phyloP scores from a whole-genome alignment of 1,284 basidiomycete species.

The Amylostereum chailletii region DNA sequence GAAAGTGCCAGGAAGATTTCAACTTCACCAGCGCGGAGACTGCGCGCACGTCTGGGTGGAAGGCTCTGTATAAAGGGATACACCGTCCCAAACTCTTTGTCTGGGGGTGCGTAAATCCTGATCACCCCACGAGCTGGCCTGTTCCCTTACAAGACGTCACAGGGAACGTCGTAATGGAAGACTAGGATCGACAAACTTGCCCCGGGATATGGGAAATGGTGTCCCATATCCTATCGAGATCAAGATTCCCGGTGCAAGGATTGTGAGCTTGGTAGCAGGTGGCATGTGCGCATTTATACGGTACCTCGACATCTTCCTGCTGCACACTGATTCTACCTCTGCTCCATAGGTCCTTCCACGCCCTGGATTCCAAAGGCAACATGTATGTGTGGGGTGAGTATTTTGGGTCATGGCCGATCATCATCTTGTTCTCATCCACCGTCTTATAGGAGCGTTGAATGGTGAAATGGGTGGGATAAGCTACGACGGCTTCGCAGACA shows the following conservation, averaged over 20 bases:
- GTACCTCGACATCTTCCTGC: not conserved
- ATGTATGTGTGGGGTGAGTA: conserved; percentile 77
- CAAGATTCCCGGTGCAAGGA: conserved; percentile 45
- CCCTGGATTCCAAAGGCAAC: conserved; percentile 63
- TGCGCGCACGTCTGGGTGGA: conserved; percentile 68
- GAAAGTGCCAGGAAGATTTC: conserved; percentile 64
- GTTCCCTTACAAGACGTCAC: conserved; percentile 1
- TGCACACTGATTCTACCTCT: conserved; percentile 1
- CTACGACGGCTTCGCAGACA: conserved; percentile 48
- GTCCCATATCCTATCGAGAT: conserved; percentile 59
- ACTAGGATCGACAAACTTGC: conserved; percentile 40
- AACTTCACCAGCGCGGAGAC: conserved; percentile 65
- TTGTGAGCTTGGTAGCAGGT: conserved; percentile 69
- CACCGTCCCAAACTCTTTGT: conserved; percentile 54
- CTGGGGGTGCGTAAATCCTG: conserved; percentile 58
- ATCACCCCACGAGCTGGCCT: not conserved
- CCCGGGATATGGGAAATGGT: conserved; percentile 28
- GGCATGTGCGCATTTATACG: conserved; percentile 54
- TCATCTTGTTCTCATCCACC: conserved; percentile 1
- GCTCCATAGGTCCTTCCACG: conserved; percentile 64
- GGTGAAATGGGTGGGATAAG: conserved; percentile 33
- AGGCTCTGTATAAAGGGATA: conserved; percentile 70
- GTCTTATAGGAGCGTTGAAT: conserved; percentile 48
- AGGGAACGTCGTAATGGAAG: conserved; percentile 54
- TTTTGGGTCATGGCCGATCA: not conserved